Conservation (phyloP, 495 filamentous ascomycete genomes). For the Chaetomium fimeti region DNA sequence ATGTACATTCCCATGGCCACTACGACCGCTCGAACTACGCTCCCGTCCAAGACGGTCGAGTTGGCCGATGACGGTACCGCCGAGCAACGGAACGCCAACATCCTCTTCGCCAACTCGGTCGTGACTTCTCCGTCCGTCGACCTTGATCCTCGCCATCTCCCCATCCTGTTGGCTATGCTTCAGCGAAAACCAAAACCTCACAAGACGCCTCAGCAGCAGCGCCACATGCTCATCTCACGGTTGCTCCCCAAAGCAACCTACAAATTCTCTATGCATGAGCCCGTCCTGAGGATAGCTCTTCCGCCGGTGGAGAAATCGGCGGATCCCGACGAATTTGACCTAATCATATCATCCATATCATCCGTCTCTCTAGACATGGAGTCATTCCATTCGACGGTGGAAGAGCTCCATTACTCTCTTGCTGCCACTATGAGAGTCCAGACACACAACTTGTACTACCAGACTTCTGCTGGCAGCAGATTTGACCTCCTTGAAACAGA, state of each 20-base stretch:
- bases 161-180: conserved; percentile 74
- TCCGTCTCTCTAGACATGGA: conserved; percentile 90
- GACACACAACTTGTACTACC: conserved; percentile 93
- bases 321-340: conserved; percentile 78
- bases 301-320: conserved; percentile 62
- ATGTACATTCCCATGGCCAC: conserved; percentile 98
- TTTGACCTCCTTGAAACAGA: conserved; percentile 86
- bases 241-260: conserved; percentile 91
- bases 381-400: conserved; percentile 85
- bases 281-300: conserved; percentile 83
- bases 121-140: conserved; percentile 94
- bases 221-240: conserved; percentile 77
- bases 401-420: conserved; percentile 81
- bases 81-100: conserved; percentile 89
- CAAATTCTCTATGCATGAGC: conserved; percentile 95
- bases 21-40: conserved; percentile 87
- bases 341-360: conserved; percentile 90
- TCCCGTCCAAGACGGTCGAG: conserved; percentile 92
- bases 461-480: conserved; percentile 73
- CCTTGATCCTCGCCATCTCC: conserved; percentile 89
- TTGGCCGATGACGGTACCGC: conserved; percentile 69
- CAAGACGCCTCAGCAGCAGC: conserved; percentile 44
- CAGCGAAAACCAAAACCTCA: conserved; percentile 55
- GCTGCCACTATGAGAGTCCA: conserved; percentile 76
- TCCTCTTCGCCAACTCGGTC: conserved; percentile 93